Evolutionary conservation across 805 yeast species (phyloP), one percentile per base, ranked within the genome.

Genomic region (Kodamaea restingae): DNA sequence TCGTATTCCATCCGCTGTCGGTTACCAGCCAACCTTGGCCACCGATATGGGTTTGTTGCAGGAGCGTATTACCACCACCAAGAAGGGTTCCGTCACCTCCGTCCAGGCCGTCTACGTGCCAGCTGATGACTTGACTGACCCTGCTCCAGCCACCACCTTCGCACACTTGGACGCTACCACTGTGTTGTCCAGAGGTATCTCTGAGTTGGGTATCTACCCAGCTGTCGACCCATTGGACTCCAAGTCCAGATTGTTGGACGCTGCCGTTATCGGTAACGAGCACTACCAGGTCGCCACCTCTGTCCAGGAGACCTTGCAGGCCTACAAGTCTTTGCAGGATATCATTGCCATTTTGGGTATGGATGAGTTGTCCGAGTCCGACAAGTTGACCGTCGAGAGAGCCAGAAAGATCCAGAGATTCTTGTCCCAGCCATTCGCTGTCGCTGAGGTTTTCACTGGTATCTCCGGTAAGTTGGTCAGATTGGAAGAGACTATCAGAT

Each of bases 1-100:
- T 78, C 96, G 98, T 87, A 91, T 91, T 71, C 98, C 98, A 73
- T 93, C 98, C 57, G 98, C 98, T 61, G 98, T 93, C 88, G 98
- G 98, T 87, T 91, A 91, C 77, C 98, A 91, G 80, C 98, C 98
- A 74, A 91, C 98, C 61, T 81, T 91, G 77, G 96, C 98, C 78
- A 93, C 98, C 65, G 98, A 93, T 88, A 93, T 93, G 98, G 98
- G 98, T 88, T 81, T 88, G 70, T 81, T 93, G 70, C 98, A 93
- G 81, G 98, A 93, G 81, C 91, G 98, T 81, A 93, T 93, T 76
- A 93, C 98, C 76, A 91, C 98, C 76, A 93, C 98, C 70, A 81
- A 79, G 74, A 93, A 93, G 82, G 98, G 98, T 81, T 93, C 98
- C 71, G 98, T 93, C 70, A 93, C 98, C 52, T 93, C 98, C 49